A percentile compares a stretch with the other conserved stretches of the same genome.
phyloP scores from a whole-genome alignment of 1,284 basidiomycete genomes.

The Microbotryum lychnidis-dioicae region DNA sequence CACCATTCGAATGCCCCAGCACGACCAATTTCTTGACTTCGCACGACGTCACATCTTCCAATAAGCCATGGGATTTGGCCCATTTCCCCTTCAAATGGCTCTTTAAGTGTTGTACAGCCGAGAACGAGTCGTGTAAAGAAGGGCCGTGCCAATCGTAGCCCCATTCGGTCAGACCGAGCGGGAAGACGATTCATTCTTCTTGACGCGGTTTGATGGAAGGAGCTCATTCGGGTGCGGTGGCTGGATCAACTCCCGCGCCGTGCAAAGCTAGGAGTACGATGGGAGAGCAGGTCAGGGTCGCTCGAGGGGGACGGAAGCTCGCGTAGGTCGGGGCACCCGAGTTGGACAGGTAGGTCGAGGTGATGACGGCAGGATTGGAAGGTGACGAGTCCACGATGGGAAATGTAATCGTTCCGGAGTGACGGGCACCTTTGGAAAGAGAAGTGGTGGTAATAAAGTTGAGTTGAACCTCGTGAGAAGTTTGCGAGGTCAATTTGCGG shows the following conservation, averaged over 20 bases:
- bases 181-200: constrained; percentile 61
- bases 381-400: constrained; percentile 36
- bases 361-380: constrained; percentile 46
- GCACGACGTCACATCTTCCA: not conserved
- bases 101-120: constrained; percentile 50
- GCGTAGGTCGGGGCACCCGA: constrained; percentile 53
- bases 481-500: constrained; percentile 9
- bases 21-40: constrained; percentile 50
- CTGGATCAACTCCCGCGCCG: constrained; percentile 61
- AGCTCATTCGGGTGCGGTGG: constrained; percentile 51
- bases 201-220: constrained; percentile 53
- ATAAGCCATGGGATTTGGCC: constrained; percentile 5
- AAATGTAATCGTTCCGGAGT: constrained; percentile 8
- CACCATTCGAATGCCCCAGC: constrained; percentile 85
- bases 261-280: constrained; percentile 68
- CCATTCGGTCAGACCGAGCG: constrained; percentile 60
- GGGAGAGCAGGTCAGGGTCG: constrained; percentile 29
- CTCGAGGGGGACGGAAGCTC: constrained; percentile 50
- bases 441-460: constrained; percentile 13
- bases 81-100: constrained; percentile 13
- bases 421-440: constrained; percentile 29
- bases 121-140: constrained; percentile 55
- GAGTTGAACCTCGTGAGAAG: not conserved
- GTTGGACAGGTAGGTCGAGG: constrained; percentile 51
- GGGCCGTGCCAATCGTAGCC: constrained; percentile 79